These are phyloP conservation scores for Chlamydomonas schloesseri DNA, from an alignment of 139 green algal genomes.

Conservation along the genomic window DNA sequence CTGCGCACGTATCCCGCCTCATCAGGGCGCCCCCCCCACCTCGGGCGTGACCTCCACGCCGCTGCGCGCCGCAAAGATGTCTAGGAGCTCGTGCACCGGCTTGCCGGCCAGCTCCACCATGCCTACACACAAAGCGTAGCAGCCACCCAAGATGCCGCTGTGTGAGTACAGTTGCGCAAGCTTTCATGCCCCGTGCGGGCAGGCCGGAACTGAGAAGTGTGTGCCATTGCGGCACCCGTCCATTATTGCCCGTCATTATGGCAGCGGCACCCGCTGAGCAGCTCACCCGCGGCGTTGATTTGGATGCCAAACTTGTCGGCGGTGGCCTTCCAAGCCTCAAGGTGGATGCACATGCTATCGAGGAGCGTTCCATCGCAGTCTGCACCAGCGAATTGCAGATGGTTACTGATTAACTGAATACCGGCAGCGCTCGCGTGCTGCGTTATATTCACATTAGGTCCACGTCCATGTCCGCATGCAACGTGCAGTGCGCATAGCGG, in stretches of 20 bases:
- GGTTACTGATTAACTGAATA: too few relatives aligned
- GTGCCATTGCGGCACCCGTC: too few relatives aligned
- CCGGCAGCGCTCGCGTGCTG: too few relatives aligned
- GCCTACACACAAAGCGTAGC: too few relatives aligned
- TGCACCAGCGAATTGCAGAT: too few relatives aligned
- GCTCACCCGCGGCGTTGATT: conserved; percentile 4
- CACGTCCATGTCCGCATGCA: neutral
- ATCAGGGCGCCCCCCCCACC: neutral
- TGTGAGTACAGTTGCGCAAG: too few relatives aligned
- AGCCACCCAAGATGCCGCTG: too few relatives aligned
- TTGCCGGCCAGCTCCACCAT: conserved; percentile 46
- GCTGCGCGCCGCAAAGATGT: conserved; percentile 34
- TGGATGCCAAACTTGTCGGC: conserved; percentile 8
- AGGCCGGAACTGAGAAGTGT: too few relatives aligned
- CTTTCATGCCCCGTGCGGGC: too few relatives aligned
- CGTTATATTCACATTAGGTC: neutral
- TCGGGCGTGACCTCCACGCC: conserved; percentile 25
- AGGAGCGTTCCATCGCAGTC: conserved; percentile 46
- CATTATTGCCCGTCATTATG: too few relatives aligned
- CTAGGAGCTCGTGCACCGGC: conserved; percentile 40
- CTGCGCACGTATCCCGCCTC: too few relatives aligned
- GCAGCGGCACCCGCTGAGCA: too few relatives aligned
- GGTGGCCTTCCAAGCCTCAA: conserved; percentile 36
- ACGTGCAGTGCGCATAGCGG: neutral
- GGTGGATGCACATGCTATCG: conserved; percentile 37